phyloP scores from a whole-genome alignment of 768 basidiomycete species.

The Agaricus sinodeliciosus region DNA sequence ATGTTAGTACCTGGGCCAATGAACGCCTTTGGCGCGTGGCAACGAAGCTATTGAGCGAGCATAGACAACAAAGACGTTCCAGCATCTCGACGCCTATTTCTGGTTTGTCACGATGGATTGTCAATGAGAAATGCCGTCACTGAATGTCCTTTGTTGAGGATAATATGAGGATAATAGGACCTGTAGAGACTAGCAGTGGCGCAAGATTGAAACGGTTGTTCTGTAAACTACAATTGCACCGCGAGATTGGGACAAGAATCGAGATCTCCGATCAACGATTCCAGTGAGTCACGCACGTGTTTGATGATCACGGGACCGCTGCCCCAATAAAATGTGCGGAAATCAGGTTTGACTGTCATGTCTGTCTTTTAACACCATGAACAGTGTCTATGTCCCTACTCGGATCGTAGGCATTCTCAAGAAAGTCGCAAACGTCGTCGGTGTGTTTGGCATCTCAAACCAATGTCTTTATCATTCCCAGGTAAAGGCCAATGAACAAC shows the following conservation, averaged over 20 bases:
- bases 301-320: neutral
- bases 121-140: neutral
- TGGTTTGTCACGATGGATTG: neutral
- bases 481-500: conserved; percentile 1
- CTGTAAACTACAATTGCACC: neutral
- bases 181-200: neutral
- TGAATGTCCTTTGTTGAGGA: neutral
- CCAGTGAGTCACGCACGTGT: neutral
- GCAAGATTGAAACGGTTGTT: neutral
- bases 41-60: neutral
- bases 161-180: neutral
- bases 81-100: too few species aligned
- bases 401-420: conserved; percentile 57
- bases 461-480: conserved; percentile 42
- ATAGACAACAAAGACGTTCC: neutral
- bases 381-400: conserved; percentile 44
- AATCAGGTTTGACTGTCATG: conserved; percentile 4
- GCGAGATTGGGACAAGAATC: neutral
- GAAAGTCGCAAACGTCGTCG: conserved; percentile 61
- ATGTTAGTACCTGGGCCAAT: neutral
- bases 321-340: conserved; percentile 1
- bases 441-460: conserved; percentile 62
- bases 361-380: conserved; percentile 23
- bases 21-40: conserved; percentile 1
- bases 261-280: neutral